phyloP scores from a whole-genome alignment of 78 protist species.

The Protostelium mycophagum region DNA sequence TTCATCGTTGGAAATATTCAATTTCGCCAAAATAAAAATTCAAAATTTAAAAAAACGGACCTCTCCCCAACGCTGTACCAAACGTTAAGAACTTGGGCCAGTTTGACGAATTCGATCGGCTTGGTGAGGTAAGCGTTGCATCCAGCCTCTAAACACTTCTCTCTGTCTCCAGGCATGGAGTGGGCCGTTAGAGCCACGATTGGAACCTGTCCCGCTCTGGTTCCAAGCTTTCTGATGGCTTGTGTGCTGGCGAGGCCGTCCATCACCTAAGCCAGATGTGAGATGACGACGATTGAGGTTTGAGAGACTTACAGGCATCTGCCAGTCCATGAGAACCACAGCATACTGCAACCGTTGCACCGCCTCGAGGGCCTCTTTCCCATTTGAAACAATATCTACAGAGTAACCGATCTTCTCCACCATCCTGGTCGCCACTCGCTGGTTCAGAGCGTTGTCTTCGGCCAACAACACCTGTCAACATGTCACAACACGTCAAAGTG shows the following conservation, averaged over 20 bases:
- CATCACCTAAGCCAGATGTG: not conserved
- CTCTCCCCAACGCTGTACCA: not conserved
- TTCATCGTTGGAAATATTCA: no score
- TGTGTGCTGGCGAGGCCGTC: not conserved
- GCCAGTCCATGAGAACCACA: conserved; percentile 9
- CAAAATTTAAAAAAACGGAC: no score
- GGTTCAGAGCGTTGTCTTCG: conserved; percentile 17
- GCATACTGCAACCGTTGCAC: not conserved
- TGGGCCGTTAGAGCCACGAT: not conserved
- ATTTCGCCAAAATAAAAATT: no score
- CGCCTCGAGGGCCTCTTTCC: not conserved
- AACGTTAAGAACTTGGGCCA: not conserved
- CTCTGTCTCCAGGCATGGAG: not conserved
- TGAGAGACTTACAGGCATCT: conserved; percentile 10
- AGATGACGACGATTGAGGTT: not conserved
- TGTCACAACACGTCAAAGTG: no score
- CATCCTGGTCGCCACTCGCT: conserved; percentile 4
- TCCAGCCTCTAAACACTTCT: not conserved
- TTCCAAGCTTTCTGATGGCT: not conserved
- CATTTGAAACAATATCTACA: not conserved
- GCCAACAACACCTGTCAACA: conserved; percentile 16
- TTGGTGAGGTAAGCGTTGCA: not conserved
- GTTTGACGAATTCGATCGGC: not conserved
- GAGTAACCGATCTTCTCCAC: conserved; percentile 5
- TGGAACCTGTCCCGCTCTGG: not conserved